A percentile compares a stretch with the other conserved stretches of the same genome.
phyloP scores from a whole-genome alignment of 169 alveolate genomes.

The Plasmodium gonderi region DNA sequence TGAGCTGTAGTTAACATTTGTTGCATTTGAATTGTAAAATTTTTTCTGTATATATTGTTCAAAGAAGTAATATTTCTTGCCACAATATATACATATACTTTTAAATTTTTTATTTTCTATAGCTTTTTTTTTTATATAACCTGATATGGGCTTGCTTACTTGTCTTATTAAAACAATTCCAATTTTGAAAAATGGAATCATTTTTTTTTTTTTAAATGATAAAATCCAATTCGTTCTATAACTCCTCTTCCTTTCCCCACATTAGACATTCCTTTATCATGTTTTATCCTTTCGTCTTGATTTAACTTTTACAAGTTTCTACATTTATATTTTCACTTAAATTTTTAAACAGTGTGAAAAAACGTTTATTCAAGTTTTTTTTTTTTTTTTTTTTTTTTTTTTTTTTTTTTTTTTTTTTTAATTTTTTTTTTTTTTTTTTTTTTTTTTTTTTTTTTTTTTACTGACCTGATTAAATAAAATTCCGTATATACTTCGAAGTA shows the following conservation, averaged over 20 bases:
- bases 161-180: slow-evolving; percentile 82
- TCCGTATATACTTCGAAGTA: neutral
- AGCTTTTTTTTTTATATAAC: slow-evolving; percentile 83
- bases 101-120: slow-evolving; percentile 80
- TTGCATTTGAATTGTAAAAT: slow-evolving; percentile 76
- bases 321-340: too few relatives aligned
- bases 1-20: slow-evolving; percentile 77
- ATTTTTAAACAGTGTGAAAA: too few relatives aligned
- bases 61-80: slow-evolving; percentile 82
- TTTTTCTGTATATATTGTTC: slow-evolving; percentile 83
- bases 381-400: neutral
- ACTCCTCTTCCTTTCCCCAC: neutral
- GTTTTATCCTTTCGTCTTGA: too few relatives aligned
- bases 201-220: slow-evolving; percentile 56
- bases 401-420: neutral
- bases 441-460: neutral
- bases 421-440: neutral
- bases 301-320: too few relatives aligned
- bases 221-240: neutral
- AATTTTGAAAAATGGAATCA: slow-evolving; percentile 85
- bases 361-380: neutral
- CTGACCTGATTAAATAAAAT: neutral
- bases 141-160: slow-evolving; percentile 85
- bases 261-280: neutral
- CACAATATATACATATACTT: slow-evolving; percentile 81